phyloP scores from a whole-genome alignment of 1,284 basidiomycete species.

The Ceratobasidium sp. region DNA sequence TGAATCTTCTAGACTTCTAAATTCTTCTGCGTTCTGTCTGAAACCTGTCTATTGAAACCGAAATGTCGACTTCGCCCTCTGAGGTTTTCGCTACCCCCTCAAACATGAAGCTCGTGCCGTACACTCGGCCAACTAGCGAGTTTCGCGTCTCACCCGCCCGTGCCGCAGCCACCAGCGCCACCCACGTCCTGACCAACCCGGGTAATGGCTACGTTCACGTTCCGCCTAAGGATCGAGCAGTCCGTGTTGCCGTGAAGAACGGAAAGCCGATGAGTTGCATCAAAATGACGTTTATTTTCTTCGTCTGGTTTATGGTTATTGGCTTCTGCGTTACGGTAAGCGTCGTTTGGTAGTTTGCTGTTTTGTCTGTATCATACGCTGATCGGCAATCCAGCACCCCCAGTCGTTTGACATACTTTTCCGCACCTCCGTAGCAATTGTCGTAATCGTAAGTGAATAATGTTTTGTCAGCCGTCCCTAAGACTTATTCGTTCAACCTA shows the following conservation, averaged over 20 bases:
- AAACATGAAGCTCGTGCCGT: not conserved
- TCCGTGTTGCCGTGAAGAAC: too few species aligned
- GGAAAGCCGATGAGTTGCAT: not conserved
- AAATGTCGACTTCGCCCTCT: not conserved
- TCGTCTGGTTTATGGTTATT: not conserved
- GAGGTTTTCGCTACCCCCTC: not conserved
- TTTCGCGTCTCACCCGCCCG: not conserved
- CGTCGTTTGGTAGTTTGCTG: not conserved
- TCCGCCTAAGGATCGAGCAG: not conserved
- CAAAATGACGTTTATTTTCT: not conserved
- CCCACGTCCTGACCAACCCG: not conserved
- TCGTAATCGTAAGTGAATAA: not conserved
- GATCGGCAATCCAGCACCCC: not conserved
- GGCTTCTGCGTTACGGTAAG: not conserved
- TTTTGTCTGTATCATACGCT: not conserved
- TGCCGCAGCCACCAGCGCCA: not conserved
- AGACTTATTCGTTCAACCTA: not conserved
- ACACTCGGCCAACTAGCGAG: constrained; percentile 2
- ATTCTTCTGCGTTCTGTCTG: too few species aligned
- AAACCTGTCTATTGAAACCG: not conserved
- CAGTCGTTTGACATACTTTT: not conserved
- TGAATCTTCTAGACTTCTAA: too few species aligned
- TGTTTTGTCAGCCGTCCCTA: not conserved
- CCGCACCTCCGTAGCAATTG: not conserved
- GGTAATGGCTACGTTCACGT: not conserved